Evolutionary conservation across 305 asterid genomes (phyloP).

Genomic region (Petunia hybrid): DNA sequence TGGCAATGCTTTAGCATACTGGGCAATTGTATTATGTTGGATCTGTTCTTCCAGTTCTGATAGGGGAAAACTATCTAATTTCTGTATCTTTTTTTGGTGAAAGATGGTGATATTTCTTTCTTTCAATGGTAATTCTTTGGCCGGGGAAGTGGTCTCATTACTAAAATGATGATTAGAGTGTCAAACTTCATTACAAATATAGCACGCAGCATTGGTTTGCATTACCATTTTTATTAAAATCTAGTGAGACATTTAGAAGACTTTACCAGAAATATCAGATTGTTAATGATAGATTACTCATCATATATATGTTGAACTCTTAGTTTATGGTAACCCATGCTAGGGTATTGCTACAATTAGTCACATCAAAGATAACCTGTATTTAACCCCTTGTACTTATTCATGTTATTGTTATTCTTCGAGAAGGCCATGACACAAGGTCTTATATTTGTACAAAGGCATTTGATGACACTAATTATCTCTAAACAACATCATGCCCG

Average conservation of each 20-base stretch:
- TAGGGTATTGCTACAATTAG: too few relatives aligned
- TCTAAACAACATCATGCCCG: neutral
- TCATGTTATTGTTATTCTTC: neutral
- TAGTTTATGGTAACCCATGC: too few relatives aligned
- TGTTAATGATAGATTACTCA: too few relatives aligned
- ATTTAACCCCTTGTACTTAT: neutral
- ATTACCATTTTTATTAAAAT: too few relatives aligned
- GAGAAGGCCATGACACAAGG: neutral
- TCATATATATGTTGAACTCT: too few relatives aligned
- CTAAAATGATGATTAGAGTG: too few relatives aligned
- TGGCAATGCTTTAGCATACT: neutral
- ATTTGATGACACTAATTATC: neutral
- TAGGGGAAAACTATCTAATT: neutral
- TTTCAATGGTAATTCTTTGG: neutral
- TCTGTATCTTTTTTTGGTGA: neutral
- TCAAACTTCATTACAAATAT: too few relatives aligned
- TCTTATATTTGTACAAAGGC: neutral
- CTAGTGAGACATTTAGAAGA: too few relatives aligned
- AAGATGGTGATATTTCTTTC: neutral
- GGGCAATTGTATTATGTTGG: neutral
- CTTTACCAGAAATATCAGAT: too few relatives aligned
- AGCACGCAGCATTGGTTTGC: too few relatives aligned
- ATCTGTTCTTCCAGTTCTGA: neutral
- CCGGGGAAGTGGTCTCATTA: neutral
- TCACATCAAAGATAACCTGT: neutral